These are phyloP conservation scores for Trichoderma afroharzianum DNA, from an alignment of 2,329 filamentous ascomycete species.

Conservation along the genomic window DNA sequence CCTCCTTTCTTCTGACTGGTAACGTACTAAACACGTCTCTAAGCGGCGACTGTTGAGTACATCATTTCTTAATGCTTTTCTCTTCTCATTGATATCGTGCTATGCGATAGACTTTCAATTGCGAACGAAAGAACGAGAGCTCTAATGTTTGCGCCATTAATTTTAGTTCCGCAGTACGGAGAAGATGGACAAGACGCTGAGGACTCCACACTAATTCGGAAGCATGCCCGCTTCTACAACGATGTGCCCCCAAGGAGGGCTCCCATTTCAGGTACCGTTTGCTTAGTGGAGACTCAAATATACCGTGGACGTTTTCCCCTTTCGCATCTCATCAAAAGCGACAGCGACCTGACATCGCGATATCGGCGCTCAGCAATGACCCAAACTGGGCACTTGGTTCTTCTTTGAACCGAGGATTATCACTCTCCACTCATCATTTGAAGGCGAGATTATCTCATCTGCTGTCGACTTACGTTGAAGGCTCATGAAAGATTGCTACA, in stretches of 20 bases:
- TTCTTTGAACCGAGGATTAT: neutral
- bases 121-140: neutral
- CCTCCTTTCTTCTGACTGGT: neutral
- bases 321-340: neutral
- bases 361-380: neutral
- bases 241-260: neutral
- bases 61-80: neutral
- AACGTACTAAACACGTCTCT: neutral
- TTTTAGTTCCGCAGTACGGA: neutral
- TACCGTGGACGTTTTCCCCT: neutral
- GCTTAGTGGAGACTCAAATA: neutral
- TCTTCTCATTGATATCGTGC: neutral
- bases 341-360: neutral
- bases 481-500: neutral
- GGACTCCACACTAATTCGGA: neutral
- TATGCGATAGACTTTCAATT: neutral
- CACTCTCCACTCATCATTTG: neutral
- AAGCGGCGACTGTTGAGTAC: neutral
- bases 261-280: neutral
- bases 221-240: neutral
- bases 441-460: neutral
- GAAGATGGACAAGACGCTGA: neutral
- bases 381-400: neutral
- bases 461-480: neutral
- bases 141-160: neutral